Percentiles rank a stretch among this genome's conserved stretches.
These are phyloP conservation scores for Pleurotus cornucopiae DNA, from an alignment of 768 basidiomycete genomes.

Conservation along the genomic window DNA sequence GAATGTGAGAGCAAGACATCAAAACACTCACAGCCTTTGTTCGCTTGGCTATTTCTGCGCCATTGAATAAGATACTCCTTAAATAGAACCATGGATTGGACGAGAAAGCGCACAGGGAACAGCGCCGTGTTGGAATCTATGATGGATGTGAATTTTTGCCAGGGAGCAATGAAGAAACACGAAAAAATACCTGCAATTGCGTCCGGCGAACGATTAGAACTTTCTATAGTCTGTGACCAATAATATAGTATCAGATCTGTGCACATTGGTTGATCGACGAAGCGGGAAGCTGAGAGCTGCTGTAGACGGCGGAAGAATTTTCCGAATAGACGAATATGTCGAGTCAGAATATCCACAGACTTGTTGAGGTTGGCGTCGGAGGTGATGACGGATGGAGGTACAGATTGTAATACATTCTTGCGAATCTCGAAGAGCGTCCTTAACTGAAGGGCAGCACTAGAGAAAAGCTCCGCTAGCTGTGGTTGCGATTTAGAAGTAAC, in stretches of 20 bases:
- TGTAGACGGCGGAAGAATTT: conserved; percentile 79
- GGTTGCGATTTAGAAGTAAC: no score
- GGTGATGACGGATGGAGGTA: conserved; percentile 28
- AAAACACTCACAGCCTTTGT: conserved; percentile 47
- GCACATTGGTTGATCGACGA: conserved; percentile 60
- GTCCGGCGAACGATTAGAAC: conserved; percentile 50
- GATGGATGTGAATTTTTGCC: background rate
- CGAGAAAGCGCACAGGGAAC: conserved; percentile 76
- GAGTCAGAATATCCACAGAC: conserved; percentile 56
- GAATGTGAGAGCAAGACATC: background rate
- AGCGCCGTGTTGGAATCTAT: conserved; percentile 59
- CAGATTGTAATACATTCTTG: conserved; percentile 42
- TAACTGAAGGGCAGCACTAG: conserved; percentile 52
- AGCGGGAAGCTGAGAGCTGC: conserved; percentile 52
- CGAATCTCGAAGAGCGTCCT: conserved; percentile 55
- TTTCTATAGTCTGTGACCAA: conserved; percentile 75
- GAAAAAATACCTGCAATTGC: conserved; percentile 49
- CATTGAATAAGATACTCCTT: conserved; percentile 79
- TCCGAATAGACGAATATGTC: conserved; percentile 68
- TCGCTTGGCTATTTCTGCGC: conserved; percentile 60
- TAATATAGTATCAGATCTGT: conserved; percentile 72
- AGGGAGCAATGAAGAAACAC: background rate
- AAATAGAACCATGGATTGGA: conserved; percentile 84
- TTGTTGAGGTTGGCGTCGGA: conserved; percentile 33
- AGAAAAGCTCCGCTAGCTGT: conserved; percentile 44